Percentiles rank a stretch among this genome's conserved stretches.
These are phyloP conservation scores for Umbilicus rupestris DNA, from an alignment of 164 flowering plant genomes.

Conservation along the genomic window DNA sequence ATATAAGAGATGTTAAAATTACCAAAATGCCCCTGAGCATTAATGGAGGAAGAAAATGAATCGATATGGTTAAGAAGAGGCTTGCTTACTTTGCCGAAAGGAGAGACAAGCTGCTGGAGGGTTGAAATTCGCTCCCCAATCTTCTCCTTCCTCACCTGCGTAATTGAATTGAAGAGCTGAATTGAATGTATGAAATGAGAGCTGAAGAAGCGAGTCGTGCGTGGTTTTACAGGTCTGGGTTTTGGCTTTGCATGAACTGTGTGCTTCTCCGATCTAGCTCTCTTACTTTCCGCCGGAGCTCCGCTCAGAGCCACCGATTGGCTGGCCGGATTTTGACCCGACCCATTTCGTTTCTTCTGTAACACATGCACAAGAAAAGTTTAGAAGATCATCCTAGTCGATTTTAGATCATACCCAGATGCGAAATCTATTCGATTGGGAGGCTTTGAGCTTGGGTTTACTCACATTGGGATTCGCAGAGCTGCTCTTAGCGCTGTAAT, in stretches of 20 bases:
- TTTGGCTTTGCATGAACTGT: slow-evolving; percentile 31
- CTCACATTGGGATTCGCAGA: slow-evolving; percentile 14
- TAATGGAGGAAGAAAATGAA: background rate
- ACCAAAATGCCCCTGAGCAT: background rate
- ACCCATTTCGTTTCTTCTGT: slow-evolving; percentile 32
- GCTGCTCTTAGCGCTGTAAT: slow-evolving; percentile 18
- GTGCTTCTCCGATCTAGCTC: slow-evolving; percentile 25
- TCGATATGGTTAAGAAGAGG: too few relatives aligned
- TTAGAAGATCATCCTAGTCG: too few relatives aligned
- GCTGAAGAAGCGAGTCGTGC: background rate
- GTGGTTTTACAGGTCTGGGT: background rate
- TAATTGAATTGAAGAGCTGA: background rate
- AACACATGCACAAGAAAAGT: background rate
- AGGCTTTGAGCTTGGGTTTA: background rate
- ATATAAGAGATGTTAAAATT: too few relatives aligned
- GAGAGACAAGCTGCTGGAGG: slow-evolving; percentile 81
- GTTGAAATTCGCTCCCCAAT: slow-evolving; percentile 76
- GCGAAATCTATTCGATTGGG: slow-evolving; percentile 27
- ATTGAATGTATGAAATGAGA: background rate
- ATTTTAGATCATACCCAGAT: background rate
- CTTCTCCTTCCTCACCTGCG: slow-evolving; percentile 67
- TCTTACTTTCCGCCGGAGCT: slow-evolving; percentile 23
- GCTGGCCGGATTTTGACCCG: slow-evolving; percentile 11
- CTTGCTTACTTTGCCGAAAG: slow-evolving; percentile 67
- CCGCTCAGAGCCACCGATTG: background rate